phyloP scores from a whole-genome alignment of 768 basidiomycete genomes.

The Podaxis sp. region DNA sequence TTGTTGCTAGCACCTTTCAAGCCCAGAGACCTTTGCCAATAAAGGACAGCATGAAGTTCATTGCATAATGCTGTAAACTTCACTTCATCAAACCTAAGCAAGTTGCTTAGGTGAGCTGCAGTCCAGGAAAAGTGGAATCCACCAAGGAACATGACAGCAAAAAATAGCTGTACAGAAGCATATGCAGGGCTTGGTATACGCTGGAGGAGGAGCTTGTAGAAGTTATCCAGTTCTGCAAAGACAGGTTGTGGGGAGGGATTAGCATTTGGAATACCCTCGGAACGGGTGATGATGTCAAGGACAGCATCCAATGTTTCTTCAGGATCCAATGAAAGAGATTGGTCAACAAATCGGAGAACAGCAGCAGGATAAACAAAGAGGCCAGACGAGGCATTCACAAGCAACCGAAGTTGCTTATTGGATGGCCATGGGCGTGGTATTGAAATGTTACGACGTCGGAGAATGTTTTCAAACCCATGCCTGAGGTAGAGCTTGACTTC shows the following conservation, averaged over 20 bases:
- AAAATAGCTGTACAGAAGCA: not conserved
- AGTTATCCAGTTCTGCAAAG: conserved; percentile 17
- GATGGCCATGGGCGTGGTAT: conserved; percentile 9
- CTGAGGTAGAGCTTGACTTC: not conserved
- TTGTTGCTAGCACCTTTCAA: too few species aligned
- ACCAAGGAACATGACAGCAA: not conserved
- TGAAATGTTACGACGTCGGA: not conserved
- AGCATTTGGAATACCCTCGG: not conserved
- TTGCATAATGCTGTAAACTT: not conserved
- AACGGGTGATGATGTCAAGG: not conserved
- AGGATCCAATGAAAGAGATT: conserved; percentile 9
- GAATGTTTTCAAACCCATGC: not conserved
- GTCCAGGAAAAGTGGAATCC: not conserved
- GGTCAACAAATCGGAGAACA: conserved; percentile 26
- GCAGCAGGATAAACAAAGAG: conserved; percentile 29
- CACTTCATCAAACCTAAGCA: not conserved
- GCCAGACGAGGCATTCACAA: conserved; percentile 21
- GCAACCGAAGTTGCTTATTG: not conserved
- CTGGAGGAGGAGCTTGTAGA: conserved; percentile 17
- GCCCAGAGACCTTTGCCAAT: not conserved
- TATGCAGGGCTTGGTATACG: not conserved
- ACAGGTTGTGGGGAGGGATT: not conserved
- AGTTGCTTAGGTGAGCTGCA: not conserved
- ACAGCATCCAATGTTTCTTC: not conserved
- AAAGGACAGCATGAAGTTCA: not conserved